These are phyloP conservation scores for Termitomyces sp. DNA, from an alignment of 768 basidiomycete genomes.

Conservation along the genomic window DNA sequence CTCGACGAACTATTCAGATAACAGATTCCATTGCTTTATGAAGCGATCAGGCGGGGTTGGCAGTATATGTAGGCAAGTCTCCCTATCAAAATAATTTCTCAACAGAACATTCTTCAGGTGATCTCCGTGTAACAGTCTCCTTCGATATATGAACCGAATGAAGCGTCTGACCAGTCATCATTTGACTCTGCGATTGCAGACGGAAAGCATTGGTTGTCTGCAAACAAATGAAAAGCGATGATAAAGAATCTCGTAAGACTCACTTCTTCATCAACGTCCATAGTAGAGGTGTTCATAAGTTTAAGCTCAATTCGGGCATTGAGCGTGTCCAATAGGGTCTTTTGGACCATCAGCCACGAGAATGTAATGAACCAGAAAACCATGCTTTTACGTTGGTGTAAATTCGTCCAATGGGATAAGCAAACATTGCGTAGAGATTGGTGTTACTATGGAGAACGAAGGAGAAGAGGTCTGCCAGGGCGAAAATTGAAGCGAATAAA, in stretches of 20 bases:
- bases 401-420: constrained; percentile 25
- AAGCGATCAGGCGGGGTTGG: not conserved
- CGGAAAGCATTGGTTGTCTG: constrained; percentile 17
- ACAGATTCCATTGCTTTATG: not conserved
- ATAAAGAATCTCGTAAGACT: not conserved
- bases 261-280: constrained; percentile 25
- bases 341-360: not conserved
- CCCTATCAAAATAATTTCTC: constrained; percentile 15
- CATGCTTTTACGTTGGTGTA: constrained; percentile 33
- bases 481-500: constrained; percentile 44
- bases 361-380: not conserved
- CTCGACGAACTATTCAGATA: not conserved
- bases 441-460: constrained; percentile 30
- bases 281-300: constrained; percentile 14
- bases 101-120: constrained; percentile 13
- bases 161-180: constrained; percentile 15
- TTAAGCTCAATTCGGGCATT: constrained; percentile 32
- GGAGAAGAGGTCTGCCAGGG: constrained; percentile 41
- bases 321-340: constrained; percentile 41
- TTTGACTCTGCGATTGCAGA: constrained; percentile 18
- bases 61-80: constrained; percentile 11
- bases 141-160: constrained; percentile 21
- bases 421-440: constrained; percentile 21
- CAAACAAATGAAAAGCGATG: not conserved
- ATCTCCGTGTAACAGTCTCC: constrained; percentile 16